Evolutionary conservation across 1,284 basidiomycete species (phyloP), one percentile per base, ranked within the genome.

Genomic region (Boletus sp.): DNA sequence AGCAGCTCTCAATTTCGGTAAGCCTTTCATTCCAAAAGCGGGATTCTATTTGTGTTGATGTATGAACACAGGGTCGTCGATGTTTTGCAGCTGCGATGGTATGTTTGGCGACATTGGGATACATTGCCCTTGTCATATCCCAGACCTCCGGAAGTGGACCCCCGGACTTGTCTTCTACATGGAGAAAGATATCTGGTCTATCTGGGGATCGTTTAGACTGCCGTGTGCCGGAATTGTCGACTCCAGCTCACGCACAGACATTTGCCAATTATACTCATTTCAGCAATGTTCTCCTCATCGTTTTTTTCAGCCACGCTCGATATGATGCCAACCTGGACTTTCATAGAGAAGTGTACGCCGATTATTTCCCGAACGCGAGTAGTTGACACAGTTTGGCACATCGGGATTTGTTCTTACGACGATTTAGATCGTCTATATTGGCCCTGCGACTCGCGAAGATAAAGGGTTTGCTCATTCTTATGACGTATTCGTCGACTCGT

Each of bases 221-320:
- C 34, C 43, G 43, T 22, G 26, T 33, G 7, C 38, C 49, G 37
- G 49, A 41, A 33, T 8, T 41, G 25, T 29, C 51, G 20, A 19
- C 41, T 37, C 33, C 44, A 34, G 34, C 42, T 25, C 52, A 46
- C 33, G 16, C 41, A 17, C 41, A 54, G 19, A 47, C 51, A 10
- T 47, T 53, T 30, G 29, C 35, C 35, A 46, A 61, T 51, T 71
- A 72, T 47, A 63, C 65, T 39, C 58, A 62, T 10, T 77, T 78
- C 50, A 68, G 69, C 51, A 59, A 75, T 39, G 52, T 76, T 17
- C 59, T 78, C 13, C 58, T 76, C 26, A 57, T 77, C 38, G 73
- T 76, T 5, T 78, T 77, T 60, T 76, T 76, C 53, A 77, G 75
- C 41, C 76, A 78, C 48, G 60, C 73, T 16, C 61, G 75, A 38